phyloP scores from a whole-genome alignment of 345 rosid species.

The Firmiana major region DNA sequence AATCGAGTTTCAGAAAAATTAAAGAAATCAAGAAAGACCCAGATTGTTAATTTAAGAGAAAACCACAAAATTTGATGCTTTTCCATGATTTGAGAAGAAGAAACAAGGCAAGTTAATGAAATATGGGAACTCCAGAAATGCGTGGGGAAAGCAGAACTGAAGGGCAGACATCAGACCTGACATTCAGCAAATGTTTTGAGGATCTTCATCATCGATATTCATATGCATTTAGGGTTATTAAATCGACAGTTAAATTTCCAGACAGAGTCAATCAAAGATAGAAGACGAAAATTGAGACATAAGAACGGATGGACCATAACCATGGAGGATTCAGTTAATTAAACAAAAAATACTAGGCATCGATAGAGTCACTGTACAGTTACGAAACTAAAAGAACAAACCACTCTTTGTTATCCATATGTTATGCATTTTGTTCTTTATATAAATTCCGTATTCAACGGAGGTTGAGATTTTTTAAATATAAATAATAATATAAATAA shows the following conservation, averaged over 20 bases:
- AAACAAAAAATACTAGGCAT: neutral
- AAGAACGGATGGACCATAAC: neutral
- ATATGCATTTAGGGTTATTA: neutral
- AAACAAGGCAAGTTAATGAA: neutral
- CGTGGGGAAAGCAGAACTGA: neutral
- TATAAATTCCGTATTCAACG: no score
- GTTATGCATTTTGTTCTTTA: no score
- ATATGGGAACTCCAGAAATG: neutral
- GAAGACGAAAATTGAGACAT: neutral
- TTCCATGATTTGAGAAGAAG: neutral
- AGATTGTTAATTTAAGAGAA: neutral
- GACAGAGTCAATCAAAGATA: neutral
- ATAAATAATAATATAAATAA: no score
- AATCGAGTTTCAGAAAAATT: neutral
- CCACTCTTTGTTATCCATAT: neutral
- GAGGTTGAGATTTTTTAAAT: no score
- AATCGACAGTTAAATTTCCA: neutral
- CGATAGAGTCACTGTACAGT: neutral
- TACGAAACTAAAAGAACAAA: neutral
- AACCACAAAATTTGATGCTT: neutral
- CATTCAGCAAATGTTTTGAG: neutral
- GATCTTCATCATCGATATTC: neutral
- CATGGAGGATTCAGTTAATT: neutral
- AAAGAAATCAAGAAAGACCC: neutral
- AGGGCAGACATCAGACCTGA: slow-evolving; percentile 13